Conservation (phyloP, 441 rosid genomes). For the Croton laevigatus region DNA sequence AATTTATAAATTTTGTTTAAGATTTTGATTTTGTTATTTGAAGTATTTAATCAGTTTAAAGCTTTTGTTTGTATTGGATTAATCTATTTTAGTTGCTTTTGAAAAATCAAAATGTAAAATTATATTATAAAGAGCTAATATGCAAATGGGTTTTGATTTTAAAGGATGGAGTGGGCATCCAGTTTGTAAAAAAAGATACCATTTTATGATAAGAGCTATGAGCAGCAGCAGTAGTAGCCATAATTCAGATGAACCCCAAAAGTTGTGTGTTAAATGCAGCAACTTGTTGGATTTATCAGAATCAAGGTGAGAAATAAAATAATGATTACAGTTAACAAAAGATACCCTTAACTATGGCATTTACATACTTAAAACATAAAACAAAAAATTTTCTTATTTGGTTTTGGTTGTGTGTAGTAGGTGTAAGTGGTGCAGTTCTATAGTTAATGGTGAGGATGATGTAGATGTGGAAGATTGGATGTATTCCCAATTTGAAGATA, state of each 20-base stretch:
- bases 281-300: conserved; percentile 39
- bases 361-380: background rate
- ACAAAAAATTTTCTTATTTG: background rate
- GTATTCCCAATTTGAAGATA: conserved; percentile 53
- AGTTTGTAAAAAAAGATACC: conserved; percentile 65
- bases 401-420: conserved; percentile 14
- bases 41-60: too few species aligned
- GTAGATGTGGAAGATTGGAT: conserved; percentile 46
- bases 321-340: too few species aligned
- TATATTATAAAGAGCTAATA: background rate
- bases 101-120: too few species aligned
- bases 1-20: too few species aligned
- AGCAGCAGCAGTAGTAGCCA: conserved; percentile 20
- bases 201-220: conserved; percentile 52
- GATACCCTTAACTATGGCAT: too few species aligned
- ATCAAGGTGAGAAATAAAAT: conserved; percentile 28
- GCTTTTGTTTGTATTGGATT: too few species aligned
- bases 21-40: too few species aligned
- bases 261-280: conserved; percentile 42
- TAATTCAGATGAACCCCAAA: conserved; percentile 19
- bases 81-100: too few species aligned
- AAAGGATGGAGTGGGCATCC: conserved; percentile 80
- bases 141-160: background rate
- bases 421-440: conserved; percentile 50
- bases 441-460: conserved; percentile 31